Conservation (phyloP, 2,329 filamentous ascomycete species). For the Ceratocystis albifundus region DNA sequence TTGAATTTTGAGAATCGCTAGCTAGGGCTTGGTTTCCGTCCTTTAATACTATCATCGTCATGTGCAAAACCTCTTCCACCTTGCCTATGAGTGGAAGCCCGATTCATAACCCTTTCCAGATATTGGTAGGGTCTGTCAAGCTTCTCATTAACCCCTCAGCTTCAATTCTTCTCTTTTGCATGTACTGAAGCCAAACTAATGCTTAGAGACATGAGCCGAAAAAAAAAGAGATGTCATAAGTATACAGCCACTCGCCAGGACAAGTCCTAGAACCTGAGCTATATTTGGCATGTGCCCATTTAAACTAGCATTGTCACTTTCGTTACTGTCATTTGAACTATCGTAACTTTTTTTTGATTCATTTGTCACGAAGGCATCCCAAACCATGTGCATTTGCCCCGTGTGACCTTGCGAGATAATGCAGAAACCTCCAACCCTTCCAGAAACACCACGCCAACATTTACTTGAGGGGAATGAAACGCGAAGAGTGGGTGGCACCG, state of each 20-base stretch:
- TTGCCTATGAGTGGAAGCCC: background rate
- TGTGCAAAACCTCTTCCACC: background rate
- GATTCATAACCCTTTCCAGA: background rate
- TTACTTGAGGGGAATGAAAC: conserved; percentile 99
- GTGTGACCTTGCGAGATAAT: conserved; percentile 29
- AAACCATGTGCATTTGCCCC: conserved; percentile 18
- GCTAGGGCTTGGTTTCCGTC: background rate
- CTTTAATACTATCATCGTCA: background rate
- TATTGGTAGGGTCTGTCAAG: background rate
- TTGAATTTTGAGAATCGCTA: background rate
- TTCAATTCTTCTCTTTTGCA: background rate
- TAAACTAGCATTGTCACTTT: conserved; percentile 22
- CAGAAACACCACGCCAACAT: conserved; percentile 23
- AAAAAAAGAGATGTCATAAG: background rate
- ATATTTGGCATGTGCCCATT: conserved; percentile 14
- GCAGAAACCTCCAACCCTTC: conserved; percentile 39
- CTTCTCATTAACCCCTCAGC: background rate
- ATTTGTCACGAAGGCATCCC: conserved; percentile 24
- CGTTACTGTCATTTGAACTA: conserved; percentile 20
- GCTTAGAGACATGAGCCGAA: background rate
- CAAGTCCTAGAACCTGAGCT: conserved; percentile 15
- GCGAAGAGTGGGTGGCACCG: conserved; percentile 99
- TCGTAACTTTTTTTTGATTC: conserved; percentile 23
- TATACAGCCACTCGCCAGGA: background rate
- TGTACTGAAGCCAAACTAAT: background rate